These are phyloP conservation scores for Saccharomycopsis sp. DNA, from an alignment of 805 yeast genomes.

Conservation along the genomic window DNA sequence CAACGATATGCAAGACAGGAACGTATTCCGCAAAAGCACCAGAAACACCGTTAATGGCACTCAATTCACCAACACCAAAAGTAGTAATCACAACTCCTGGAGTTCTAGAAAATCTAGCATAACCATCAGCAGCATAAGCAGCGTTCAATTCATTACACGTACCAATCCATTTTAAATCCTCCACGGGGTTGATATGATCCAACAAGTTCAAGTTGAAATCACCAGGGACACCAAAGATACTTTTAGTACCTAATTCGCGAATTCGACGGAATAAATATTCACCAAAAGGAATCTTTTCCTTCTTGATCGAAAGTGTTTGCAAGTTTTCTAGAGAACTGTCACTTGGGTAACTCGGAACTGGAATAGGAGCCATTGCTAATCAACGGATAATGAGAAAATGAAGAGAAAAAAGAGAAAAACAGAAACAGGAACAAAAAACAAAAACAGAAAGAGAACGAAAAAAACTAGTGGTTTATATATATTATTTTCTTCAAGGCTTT, in stretches of 20 bases:
- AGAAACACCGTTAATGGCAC: conserved; percentile 75
- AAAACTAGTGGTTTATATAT: not conserved
- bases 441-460: too few relatives aligned
- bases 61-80: conserved; percentile 84
- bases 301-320: not conserved
- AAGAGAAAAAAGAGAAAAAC: not conserved
- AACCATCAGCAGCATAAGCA: conserved; percentile 84
- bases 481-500: not conserved
- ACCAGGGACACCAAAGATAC: conserved; percentile 75
- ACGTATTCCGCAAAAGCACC: conserved; percentile 80
- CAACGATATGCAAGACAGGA: conserved; percentile 79
- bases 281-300: conserved; percentile 42
- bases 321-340: conserved; percentile 2
- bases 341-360: conserved; percentile 13
- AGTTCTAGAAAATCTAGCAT: conserved; percentile 47
- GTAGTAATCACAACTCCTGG: conserved; percentile 43
- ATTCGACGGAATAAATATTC: conserved; percentile 59
- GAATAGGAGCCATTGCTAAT: conserved; percentile 18
- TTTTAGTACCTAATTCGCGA: conserved; percentile 44
- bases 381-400: not conserved
- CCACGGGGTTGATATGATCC: conserved; percentile 68
- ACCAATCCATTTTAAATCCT: conserved; percentile 81
- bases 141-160: conserved; percentile 88
- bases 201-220: conserved; percentile 69
- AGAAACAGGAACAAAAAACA: too few relatives aligned